Evolutionary conservation across 495 filamentous ascomycete genomes (phyloP).

Genomic region (Penicillium samsonianum): DNA sequence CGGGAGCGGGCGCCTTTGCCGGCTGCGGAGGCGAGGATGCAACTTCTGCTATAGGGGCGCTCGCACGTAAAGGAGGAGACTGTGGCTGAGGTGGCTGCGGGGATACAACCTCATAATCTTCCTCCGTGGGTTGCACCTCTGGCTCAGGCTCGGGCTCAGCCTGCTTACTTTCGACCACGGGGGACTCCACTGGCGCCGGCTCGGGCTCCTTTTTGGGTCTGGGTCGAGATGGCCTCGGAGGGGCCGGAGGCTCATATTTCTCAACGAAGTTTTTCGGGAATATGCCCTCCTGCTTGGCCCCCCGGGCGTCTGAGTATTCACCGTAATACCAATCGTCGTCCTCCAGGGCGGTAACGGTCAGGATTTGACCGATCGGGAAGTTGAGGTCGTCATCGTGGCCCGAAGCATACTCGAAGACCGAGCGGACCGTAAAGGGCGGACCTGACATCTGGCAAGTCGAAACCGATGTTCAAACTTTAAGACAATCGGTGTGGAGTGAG

Average conservation of each 20-base stretch:
- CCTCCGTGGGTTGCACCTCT: constrained; percentile 32
- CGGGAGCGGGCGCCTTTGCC: constrained; percentile 26
- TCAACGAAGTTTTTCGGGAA: constrained; percentile 98
- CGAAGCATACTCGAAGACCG: constrained; percentile 89
- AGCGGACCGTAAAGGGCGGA: constrained; percentile 89
- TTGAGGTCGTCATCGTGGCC: constrained; percentile 90
- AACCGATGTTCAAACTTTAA: constrained; percentile 26
- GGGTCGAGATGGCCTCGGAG: constrained; percentile 75
- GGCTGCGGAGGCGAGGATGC: constrained; percentile 33
- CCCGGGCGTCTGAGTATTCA: constrained; percentile 76
- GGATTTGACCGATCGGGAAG: constrained; percentile 81
- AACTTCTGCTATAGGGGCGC: constrained; percentile 22
- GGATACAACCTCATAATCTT: constrained; percentile 34
- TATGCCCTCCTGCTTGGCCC: constrained; percentile 78
- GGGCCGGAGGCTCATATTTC: constrained; percentile 85
- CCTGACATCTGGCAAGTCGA: constrained; percentile 62
- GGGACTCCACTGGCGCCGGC: constrained; percentile 39
- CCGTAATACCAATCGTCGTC: constrained; percentile 95
- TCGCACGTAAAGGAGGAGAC: constrained; percentile 25
- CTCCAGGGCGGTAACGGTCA: constrained; percentile 89
- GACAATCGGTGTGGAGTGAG: constrained; percentile 23
- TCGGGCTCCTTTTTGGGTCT: constrained; percentile 73
- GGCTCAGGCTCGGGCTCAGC: constrained; percentile 43
- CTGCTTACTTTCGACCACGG: constrained; percentile 29
- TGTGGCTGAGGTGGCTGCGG: constrained; percentile 46